Conservation (phyloP, 805 yeast species). For the Saturnispora galanensis region DNA sequence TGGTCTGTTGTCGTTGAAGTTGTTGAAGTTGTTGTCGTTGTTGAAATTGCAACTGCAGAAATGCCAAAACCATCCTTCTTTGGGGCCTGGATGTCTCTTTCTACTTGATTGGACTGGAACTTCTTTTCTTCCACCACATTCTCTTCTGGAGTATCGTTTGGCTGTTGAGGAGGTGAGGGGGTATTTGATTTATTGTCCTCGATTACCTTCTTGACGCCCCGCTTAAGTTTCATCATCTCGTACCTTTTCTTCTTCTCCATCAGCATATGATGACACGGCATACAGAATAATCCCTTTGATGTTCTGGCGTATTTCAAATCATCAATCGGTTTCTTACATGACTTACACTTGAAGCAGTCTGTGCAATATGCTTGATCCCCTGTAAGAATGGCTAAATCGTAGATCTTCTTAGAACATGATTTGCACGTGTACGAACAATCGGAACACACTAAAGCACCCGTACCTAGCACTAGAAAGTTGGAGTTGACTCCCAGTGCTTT, state of each 20-base stretch:
- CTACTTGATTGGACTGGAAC: no score
- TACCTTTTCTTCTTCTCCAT: conserved; percentile 65
- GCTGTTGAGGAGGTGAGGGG: background rate
- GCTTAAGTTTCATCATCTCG: conserved; percentile 34
- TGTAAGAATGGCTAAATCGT: conserved; percentile 86
- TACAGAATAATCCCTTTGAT: conserved; percentile 85
- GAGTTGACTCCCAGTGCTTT: conserved; percentile 75
- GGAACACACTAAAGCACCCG: conserved; percentile 83
- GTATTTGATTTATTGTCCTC: background rate
- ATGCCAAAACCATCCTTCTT: no score
- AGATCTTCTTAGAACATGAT: conserved; percentile 77
- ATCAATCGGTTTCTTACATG: conserved; percentile 77
- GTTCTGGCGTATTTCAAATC: conserved; percentile 89
- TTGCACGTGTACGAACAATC: conserved; percentile 88
- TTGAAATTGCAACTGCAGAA: background rate
- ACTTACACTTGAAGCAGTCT: conserved; percentile 78
- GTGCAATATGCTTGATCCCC: conserved; percentile 95
- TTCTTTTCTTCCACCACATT: no score
- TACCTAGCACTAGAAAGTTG: conserved; percentile 84
- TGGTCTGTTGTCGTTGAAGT: background rate
- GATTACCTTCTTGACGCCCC: conserved; percentile 10
- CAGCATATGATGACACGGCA: conserved; percentile 80
- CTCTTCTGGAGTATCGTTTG: no score
- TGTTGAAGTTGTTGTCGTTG: background rate
- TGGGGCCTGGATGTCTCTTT: no score